These are phyloP conservation scores for Tetragonia tetragonoides DNA, from an alignment of 148 eudicot genomes.

Conservation along the genomic window DNA sequence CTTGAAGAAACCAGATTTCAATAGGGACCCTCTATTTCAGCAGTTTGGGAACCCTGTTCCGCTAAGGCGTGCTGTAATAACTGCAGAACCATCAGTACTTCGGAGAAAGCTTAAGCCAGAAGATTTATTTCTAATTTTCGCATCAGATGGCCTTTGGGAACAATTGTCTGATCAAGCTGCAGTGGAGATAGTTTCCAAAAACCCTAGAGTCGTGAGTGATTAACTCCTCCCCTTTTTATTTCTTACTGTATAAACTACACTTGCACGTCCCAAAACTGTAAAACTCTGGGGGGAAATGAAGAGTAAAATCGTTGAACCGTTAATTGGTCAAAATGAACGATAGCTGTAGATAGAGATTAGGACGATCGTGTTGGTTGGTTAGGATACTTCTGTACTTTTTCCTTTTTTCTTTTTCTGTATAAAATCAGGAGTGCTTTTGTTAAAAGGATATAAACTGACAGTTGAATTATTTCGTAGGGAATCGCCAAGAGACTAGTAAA, in stretches of 20 bases:
- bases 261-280: neutral
- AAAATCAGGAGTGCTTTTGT: neutral
- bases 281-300: no score
- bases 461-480: slow-evolving; percentile 32
- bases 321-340: no score
- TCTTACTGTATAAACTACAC: neutral
- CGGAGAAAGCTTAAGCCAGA: slow-evolving; percentile 41
- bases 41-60: slow-evolving; percentile 45
- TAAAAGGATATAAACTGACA: slow-evolving; percentile 4
- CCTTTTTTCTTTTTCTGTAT: no score
- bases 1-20: slow-evolving; percentile 54
- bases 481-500: slow-evolving; percentile 46
- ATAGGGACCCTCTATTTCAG: slow-evolving; percentile 37
- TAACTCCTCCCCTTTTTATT: neutral
- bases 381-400: no score
- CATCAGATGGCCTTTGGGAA: slow-evolving; percentile 82
- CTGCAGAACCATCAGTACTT: slow-evolving; percentile 56
- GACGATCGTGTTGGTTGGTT: no score
- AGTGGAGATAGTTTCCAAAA: slow-evolving; percentile 48
- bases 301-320: no score
- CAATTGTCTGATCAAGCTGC: slow-evolving; percentile 56
- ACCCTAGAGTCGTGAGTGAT: slow-evolving; percentile 49
- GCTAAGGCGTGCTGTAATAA: slow-evolving; percentile 40
- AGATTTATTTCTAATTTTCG: slow-evolving; percentile 64
- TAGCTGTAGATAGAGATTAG: no score